Percentiles rank a stretch among this genome's conserved stretches.
Evolutionary conservation across 495 filamentous ascomycete species (phyloP).

Genomic region (Talaromyces proteolyticus): DNA sequence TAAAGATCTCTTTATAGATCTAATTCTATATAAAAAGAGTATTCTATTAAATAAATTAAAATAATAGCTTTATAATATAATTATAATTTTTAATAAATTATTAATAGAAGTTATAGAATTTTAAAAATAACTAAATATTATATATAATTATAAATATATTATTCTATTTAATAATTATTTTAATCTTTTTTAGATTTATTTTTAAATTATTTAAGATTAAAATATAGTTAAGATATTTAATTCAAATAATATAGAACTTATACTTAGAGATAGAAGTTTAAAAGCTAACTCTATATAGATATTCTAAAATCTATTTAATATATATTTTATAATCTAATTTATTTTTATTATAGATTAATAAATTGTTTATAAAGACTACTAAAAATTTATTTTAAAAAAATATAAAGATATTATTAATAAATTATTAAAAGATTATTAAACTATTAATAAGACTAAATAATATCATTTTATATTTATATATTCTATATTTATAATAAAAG

Average conservation of each 20-base stretch:
- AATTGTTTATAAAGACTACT: slow-evolving; percentile 12
- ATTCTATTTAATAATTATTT: slow-evolving; percentile 1
- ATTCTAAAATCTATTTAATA: slow-evolving; percentile 6
- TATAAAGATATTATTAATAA: slow-evolving; percentile 16
- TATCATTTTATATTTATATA: slow-evolving; percentile 2
- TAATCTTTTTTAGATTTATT: slow-evolving; percentile 9
- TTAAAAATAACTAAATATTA: not conserved
- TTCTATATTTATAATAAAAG: not conserved
- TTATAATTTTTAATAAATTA: not conserved
- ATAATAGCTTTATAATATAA: not conserved
- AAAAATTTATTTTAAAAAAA: slow-evolving; percentile 10
- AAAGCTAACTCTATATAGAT: slow-evolving; percentile 3
- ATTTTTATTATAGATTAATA: slow-evolving; percentile 14
- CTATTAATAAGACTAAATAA: slow-evolving; percentile 9
- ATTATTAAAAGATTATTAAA: slow-evolving; percentile 10
- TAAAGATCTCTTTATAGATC: not conserved
- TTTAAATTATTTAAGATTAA: slow-evolving; percentile 6
- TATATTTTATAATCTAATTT: slow-evolving; percentile 10
- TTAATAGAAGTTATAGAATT: not conserved
- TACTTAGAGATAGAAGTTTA: slow-evolving; percentile 12
- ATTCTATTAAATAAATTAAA: not conserved
- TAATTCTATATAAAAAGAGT: not conserved
- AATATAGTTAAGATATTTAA: slow-evolving; percentile 9
- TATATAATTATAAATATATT: not conserved
- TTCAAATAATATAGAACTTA: slow-evolving; percentile 9